A percentile compares a stretch with the other conserved stretches of the same genome.
phyloP scores from a whole-genome alignment of 306 rosid genomes.

The Gynostemma pentaphyllum region DNA sequence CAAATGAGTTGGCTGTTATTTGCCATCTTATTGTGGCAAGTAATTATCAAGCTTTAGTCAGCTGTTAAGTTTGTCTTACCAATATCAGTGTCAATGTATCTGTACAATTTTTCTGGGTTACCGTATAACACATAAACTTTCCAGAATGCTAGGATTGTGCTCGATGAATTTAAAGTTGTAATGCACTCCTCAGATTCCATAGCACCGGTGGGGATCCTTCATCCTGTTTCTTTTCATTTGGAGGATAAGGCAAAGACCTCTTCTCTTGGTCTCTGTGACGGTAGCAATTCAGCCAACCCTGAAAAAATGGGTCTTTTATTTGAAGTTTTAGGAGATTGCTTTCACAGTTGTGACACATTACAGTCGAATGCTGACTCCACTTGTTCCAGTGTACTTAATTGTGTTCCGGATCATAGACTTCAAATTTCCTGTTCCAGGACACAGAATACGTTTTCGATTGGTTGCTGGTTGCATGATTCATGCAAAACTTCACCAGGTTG shows the following conservation, averaged over 20 bases:
- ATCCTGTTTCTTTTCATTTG: constrained; percentile 76
- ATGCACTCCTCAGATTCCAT: constrained; percentile 81
- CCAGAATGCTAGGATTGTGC: constrained; percentile 73
- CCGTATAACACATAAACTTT: constrained; percentile 13
- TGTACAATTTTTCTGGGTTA: neutral
- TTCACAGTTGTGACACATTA: constrained; percentile 25
- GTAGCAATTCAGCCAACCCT: constrained; percentile 16
- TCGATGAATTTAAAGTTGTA: constrained; percentile 67
- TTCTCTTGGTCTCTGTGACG: constrained; percentile 23
- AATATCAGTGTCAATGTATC: neutral
- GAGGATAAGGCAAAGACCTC: constrained; percentile 44
- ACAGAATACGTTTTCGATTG: constrained; percentile 46
- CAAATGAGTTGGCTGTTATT: neutral
- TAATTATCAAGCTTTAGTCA: neutral
- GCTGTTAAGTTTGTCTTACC: neutral
- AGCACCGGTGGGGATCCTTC: constrained; percentile 90
- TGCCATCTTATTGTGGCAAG: neutral
- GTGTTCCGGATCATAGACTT: constrained; percentile 32
- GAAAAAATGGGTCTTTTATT: constrained; percentile 38
- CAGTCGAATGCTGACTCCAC: constrained; percentile 31
- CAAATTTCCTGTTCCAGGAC: constrained; percentile 55
- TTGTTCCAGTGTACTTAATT: constrained; percentile 18
- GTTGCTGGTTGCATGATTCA: constrained; percentile 80
- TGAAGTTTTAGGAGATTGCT: constrained; percentile 53
- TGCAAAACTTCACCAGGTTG: constrained; percentile 31